Conservation (phyloP, 2,329 filamentous ascomycete species). For the Elsinoe australis region DNA sequence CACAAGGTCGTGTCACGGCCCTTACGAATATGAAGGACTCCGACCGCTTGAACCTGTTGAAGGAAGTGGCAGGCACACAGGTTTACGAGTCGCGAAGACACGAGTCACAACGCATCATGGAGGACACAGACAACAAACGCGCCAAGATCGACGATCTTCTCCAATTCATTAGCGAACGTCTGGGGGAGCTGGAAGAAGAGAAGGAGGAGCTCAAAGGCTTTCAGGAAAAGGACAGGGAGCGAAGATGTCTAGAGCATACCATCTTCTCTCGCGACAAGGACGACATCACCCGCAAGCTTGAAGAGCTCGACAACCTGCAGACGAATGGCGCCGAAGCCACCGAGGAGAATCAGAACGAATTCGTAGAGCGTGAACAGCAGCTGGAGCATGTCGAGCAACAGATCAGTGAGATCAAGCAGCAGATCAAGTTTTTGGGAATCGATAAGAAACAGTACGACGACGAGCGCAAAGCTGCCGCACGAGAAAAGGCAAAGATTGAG, state of each 20-base stretch:
- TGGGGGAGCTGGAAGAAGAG: conserved; percentile 87
- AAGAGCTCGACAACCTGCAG: conserved; percentile 72
- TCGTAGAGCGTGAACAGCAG: conserved; percentile 69
- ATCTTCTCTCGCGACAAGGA: conserved; percentile 86
- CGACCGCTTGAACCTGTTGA: conserved; percentile 79
- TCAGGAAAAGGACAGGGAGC: conserved; percentile 89
- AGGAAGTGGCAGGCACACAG: conserved; percentile 96
- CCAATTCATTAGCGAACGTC: conserved; percentile 81
- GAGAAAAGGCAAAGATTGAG: conserved; percentile 75
- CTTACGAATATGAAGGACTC: conserved; percentile 98
- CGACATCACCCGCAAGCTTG: conserved; percentile 66
- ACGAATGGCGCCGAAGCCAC: conserved; percentile 77
- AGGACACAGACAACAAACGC: conserved; percentile 89
- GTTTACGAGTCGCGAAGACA: conserved; percentile 89
- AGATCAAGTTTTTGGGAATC: conserved; percentile 74
- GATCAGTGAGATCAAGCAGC: conserved; percentile 70
- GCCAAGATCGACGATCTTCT: conserved; percentile 90
- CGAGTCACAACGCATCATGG: conserved; percentile 94
- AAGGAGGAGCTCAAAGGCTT: conserved; percentile 92
- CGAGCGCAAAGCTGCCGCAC: conserved; percentile 75
- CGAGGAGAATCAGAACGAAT: conserved; percentile 69
- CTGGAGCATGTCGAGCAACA: conserved; percentile 69
- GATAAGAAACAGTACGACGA: conserved; percentile 84
- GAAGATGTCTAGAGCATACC: conserved; percentile 86
- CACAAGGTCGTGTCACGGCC: conserved; percentile 89